Base-by-base conservation (phyloP, 768 basidiomycete species). In the Pseudohyphozyma bogoriensis region DNA sequence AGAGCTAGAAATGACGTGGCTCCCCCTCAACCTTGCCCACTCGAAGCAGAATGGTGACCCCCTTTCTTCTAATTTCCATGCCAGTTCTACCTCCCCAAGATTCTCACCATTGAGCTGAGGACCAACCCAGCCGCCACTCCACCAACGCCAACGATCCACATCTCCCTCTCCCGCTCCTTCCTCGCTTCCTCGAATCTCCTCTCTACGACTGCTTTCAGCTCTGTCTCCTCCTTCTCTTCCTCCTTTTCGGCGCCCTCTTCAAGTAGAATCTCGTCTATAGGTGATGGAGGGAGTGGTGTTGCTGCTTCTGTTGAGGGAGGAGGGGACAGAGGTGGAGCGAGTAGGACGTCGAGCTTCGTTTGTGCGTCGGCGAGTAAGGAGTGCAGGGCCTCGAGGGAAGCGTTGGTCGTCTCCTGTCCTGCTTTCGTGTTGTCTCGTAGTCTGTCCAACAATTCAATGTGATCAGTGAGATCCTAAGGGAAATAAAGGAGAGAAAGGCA, bases 341-440 rank as follows among this genome's bases (percentile, higher is more conserved):
- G n/a, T n/a, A 66, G 55, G 1, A 49, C 28, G 29, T 62, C 61
- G 28, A 66, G 55, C 36, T 60, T 66, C 11, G 26, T 24, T 22
- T 66, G 65, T 4, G 65, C 58, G 20, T 62, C 60, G 29, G 49
- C 35, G 10, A 66, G 45, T 4, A 66, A 58, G 4, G 29, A 11
- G 15, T 59, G 58, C 39, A 66, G 49, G 2, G 55, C 33, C 7
- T 46, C 55, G 24, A 66, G 58, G 22, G 62, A 56, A 9, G 55
- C 40, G 0, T 45, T 37, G 16, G 65, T 66, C 5, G 55, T 52
- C 33, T 60, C 61, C n/a, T 62, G 61, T 1, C 58, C 51, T 18
- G 56, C 33, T 5, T 56, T 39, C 3, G 60, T 45, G 46, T 59
- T 66, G 0, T 39, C 35, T 0, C 65, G 58, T 0, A 66, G 49